Base-by-base conservation (phyloP, 2,329 filamentous ascomycete genomes). In the Monilinia vaccinii-corymbosi region DNA sequence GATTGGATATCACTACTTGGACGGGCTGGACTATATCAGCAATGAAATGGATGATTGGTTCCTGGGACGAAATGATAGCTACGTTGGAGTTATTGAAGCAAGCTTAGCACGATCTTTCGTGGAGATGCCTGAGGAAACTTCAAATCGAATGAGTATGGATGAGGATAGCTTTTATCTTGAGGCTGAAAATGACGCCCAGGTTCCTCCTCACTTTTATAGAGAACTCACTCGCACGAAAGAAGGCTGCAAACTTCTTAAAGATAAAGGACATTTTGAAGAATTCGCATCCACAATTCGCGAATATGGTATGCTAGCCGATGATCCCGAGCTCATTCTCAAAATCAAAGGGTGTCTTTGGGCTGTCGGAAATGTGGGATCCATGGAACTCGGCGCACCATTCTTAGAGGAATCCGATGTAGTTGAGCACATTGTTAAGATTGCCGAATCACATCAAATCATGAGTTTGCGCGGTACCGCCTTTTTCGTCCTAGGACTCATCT, bases 1-100 rank as follows among this genome's bases (percentile, higher is more conserved):
- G 2, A 93, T 97, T 60, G 94, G 94, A 53, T 99, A 99, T 71
- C 92, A 97, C 73, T 99, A 99, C 73, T 80, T 99, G 7, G 91
- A 97, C 71, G 94, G 92, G 0, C 79, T 99, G 47, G 95, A 99
- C 75, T 99, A 99, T 72, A 99, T 99, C 73, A 97, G 92, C 63
- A 94, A 96, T 71, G 95, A 99, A 73, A 99, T 99, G 94, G 94
- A 99, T 67, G 95, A 99, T 75, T 99, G 94, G 94, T 99, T 97
- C 71, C 79, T 99, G 34, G 94, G 94, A 16, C 86, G 94, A 48
- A 99, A 99, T 71, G 93, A 99, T 72, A 87, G 86, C n/a, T 99
- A 99, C 67, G 94, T 99, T 55, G 83, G 85, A 42, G 82, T 97
- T 45, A 93, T 99, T 45, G 94, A 99, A 73, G 94, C 95, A n/a